Evolutionary conservation across 768 basidiomycete genomes (phyloP).

Genomic region (Amanita phalloides): DNA sequence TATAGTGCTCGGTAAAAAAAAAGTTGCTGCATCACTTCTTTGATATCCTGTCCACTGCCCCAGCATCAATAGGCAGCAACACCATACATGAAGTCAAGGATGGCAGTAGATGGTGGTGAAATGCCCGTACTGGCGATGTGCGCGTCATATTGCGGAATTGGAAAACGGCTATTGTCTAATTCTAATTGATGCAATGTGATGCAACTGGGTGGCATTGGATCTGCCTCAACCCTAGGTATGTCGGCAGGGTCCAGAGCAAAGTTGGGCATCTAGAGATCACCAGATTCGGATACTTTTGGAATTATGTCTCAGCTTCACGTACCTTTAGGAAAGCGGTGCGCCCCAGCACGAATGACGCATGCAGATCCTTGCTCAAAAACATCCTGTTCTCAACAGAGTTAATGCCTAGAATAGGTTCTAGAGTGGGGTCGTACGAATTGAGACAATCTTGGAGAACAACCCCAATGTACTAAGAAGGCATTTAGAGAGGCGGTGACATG

Average conservation of each 20-base stretch:
- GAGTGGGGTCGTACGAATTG: neutral
- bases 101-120: neutral
- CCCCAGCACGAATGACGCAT: neutral
- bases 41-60: conserved; percentile 5
- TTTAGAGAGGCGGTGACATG: neutral
- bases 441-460: conserved; percentile 6
- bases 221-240: conserved; percentile 7
- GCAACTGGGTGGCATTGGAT: no score
- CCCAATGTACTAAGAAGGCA: conserved; percentile 5
- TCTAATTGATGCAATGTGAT: no score
- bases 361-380: no score
- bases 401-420: neutral
- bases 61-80: no score
- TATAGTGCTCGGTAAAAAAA: neutral
- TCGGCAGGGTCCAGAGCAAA: neutral
- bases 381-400: no score
- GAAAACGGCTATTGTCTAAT: no score
- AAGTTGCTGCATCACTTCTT: conserved; percentile 7
- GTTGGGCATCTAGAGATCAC: conserved; percentile 3
- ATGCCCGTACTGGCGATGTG: conserved; percentile 1
- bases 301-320: neutral
- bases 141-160: no score
- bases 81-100: no score
- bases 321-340: neutral
- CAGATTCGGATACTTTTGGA: conserved; percentile 4